Conservation (phyloP, 2,329 filamentous ascomycete genomes). For the Paracamarosporium sp. region DNA sequence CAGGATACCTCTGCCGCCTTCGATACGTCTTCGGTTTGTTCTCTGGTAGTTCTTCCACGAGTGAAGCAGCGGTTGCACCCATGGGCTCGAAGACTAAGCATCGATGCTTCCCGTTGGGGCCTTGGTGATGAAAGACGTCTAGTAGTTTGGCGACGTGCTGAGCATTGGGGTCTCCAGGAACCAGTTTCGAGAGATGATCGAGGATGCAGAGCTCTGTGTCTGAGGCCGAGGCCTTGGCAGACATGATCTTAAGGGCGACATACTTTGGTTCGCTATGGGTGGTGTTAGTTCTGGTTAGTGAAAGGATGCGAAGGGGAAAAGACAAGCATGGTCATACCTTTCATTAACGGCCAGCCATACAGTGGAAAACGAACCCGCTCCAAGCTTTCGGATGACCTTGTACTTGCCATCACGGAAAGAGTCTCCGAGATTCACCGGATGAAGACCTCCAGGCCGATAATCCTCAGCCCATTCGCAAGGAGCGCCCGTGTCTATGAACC, state of each 20-base stretch:
- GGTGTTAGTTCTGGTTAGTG: slow-evolving; percentile 9
- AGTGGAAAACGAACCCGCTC: slow-evolving; percentile 20
- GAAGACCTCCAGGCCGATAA: not conserved
- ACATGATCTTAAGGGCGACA: slow-evolving; percentile 19
- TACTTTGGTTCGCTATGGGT: slow-evolving; percentile 15
- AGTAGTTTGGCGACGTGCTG: slow-evolving; percentile 7
- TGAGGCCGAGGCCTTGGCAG: slow-evolving; percentile 9
- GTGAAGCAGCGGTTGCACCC: slow-evolving; percentile 13
- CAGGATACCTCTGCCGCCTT: slow-evolving; percentile 16
- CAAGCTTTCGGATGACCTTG: slow-evolving; percentile 23
- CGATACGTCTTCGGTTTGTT: slow-evolving; percentile 18
- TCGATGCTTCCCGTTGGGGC: slow-evolving; percentile 14
- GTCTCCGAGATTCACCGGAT: slow-evolving; percentile 17
- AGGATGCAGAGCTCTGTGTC: slow-evolving; percentile 13
- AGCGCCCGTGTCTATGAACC: not conserved
- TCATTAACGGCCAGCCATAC: slow-evolving; percentile 21
- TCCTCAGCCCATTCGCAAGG: not conserved
- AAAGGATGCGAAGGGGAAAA: not conserved
- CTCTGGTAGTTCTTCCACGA: slow-evolving; percentile 19
- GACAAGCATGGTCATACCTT: slow-evolving; percentile 12
- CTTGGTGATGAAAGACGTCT: slow-evolving; percentile 13
- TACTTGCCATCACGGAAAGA: slow-evolving; percentile 17
- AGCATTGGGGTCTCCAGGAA: slow-evolving; percentile 4
- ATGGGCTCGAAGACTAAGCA: slow-evolving; percentile 16
- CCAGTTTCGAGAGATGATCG: slow-evolving; percentile 6